Evolutionary conservation across 108 stramenopile genomes (phyloP).

Genomic region (Pseudonitzschia multistriata): DNA sequence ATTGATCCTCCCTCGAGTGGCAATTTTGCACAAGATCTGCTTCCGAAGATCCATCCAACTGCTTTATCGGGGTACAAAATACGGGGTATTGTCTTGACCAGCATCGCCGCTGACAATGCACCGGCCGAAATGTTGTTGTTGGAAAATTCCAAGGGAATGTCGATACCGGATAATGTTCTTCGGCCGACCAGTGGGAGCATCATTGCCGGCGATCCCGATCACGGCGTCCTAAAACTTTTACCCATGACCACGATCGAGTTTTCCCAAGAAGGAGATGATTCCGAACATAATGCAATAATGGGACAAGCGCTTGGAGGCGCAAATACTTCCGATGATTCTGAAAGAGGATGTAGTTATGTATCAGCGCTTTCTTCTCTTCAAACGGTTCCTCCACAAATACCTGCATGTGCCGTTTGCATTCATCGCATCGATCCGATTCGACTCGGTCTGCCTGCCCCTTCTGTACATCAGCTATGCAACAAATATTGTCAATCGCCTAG

Average conservation of each 20-base stretch:
- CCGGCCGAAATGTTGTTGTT: conserved; percentile 50
- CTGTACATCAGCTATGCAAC: conserved; percentile 61
- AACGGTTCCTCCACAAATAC: conserved; percentile 28
- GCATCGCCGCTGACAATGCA: conserved; percentile 23
- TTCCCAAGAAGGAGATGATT: conserved; percentile 15
- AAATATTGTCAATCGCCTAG: conserved; percentile 54
- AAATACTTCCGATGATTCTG: too few species aligned
- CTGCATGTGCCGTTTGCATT: conserved; percentile 80
- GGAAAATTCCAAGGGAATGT: conserved; percentile 20
- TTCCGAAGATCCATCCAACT: conserved; percentile 25
- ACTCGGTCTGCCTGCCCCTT: conserved; percentile 60
- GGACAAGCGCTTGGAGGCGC: too few species aligned
- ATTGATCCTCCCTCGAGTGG: conserved; percentile 11
- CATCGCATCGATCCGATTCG: conserved; percentile 69
- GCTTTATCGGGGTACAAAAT: conserved; percentile 10
- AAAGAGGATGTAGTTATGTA: neutral
- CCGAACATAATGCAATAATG: neutral
- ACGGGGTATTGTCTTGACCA: conserved; percentile 30
- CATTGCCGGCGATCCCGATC: conserved; percentile 32
- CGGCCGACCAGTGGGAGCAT: conserved; percentile 38
- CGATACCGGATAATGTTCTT: conserved; percentile 21
- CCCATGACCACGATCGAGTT: conserved; percentile 49
- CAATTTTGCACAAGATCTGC: conserved; percentile 23
- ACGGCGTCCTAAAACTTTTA: conserved; percentile 55
- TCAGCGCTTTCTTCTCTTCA: neutral